These are phyloP conservation scores for Acanthamoeba culbertsoni DNA, from an alignment of 208 protist species.

Conservation along the genomic window DNA sequence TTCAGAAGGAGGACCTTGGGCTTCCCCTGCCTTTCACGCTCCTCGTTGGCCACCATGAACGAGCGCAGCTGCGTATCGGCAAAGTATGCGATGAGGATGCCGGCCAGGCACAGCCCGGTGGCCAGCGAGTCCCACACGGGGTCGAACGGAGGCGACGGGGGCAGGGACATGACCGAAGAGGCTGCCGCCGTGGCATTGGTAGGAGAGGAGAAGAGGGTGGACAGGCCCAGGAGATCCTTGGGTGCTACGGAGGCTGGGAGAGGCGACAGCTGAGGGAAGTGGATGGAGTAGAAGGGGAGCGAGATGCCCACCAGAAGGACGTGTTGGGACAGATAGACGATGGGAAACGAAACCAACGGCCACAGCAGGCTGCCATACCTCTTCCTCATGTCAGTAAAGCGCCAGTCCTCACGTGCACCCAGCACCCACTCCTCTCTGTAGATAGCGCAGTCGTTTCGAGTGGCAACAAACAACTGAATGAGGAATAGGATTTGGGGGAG, in stretches of 20 bases:
- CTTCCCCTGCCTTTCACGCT: not conserved
- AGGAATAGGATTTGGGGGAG: not conserved
- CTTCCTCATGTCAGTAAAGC: conserved; percentile 54
- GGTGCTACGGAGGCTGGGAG: not conserved
- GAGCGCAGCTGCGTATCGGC: conserved; percentile 53
- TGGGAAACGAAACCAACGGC: not conserved
- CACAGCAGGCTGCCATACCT: not conserved
- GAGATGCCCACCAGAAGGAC: conserved; percentile 49
- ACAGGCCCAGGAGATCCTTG: not conserved
- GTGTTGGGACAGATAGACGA: conserved; percentile 55
- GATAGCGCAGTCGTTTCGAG: not conserved
- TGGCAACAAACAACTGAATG: too few relatives aligned
- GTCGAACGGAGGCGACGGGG: not conserved
- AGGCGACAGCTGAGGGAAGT: not conserved
- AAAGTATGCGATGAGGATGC: conserved; percentile 29
- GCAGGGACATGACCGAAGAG: not conserved
- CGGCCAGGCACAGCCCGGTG: conserved; percentile 24
- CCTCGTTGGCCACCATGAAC: conserved; percentile 58
- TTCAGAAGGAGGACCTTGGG: conserved; percentile 56
- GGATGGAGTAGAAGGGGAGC: conserved; percentile 43
- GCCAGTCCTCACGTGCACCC: conserved; percentile 54
- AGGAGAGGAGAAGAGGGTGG: not conserved
- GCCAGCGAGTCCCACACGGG: not conserved
- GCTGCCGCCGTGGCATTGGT: not conserved
- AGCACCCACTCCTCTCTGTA: conserved; percentile 43